phyloP scores from a whole-genome alignment of 139 green algal species.

The Zygnema circumcarinatum region DNA sequence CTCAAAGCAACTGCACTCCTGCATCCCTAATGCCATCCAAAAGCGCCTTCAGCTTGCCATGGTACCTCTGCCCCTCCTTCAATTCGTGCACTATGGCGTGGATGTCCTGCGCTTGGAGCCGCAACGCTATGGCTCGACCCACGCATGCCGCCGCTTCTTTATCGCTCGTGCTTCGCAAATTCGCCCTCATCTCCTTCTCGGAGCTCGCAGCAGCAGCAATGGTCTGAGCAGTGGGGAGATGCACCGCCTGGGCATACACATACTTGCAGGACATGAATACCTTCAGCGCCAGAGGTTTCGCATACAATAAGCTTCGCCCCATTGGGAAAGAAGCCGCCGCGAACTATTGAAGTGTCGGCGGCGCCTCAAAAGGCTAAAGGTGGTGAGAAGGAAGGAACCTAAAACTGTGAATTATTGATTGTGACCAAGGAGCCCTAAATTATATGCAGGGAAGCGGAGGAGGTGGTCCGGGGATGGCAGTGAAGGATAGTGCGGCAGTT shows the following conservation, averaged over 20 bases:
- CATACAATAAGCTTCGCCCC: not conserved
- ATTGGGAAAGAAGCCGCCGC: too few relatives aligned
- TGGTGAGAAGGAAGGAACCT: too few relatives aligned
- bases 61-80: not conserved
- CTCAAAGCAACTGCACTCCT: constrained; percentile 6
- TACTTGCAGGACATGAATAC: constrained; percentile 26
- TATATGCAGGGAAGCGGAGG: too few relatives aligned
- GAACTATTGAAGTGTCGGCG: too few relatives aligned
- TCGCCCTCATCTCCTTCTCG: not conserved
- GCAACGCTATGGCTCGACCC: not conserved
- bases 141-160: not conserved
- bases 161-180: not conserved
- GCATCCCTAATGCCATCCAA: not conserved
- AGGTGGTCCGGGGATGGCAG: too few relatives aligned
- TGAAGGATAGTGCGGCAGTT: too few relatives aligned
- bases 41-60: constrained; percentile 12
- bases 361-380: too few relatives aligned
- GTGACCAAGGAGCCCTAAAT: too few relatives aligned
- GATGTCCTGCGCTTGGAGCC: not conserved
- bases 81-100: not conserved
- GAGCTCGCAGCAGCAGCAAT: not conserved
- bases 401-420: too few relatives aligned
- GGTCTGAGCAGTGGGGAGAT: not conserved
- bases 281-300: constrained; percentile 9
- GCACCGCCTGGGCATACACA: not conserved